Conservation (phyloP, 1,284 basidiomycete species). For the Porogramme epimiltina region DNA sequence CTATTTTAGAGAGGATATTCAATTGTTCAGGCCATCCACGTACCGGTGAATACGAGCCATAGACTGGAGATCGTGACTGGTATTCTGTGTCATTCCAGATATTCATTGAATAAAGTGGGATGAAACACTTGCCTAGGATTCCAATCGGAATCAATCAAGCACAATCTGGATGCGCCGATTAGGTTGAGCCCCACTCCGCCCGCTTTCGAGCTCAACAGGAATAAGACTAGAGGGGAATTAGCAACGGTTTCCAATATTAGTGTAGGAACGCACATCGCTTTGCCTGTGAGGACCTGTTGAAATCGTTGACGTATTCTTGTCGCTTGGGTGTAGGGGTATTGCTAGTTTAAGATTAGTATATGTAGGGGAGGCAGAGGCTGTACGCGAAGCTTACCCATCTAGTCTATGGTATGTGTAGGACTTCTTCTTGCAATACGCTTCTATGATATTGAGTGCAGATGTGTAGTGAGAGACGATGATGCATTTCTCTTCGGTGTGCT, state of each 20-base stretch:
- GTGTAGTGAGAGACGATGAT: constrained; percentile 91
- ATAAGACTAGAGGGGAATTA: constrained; percentile 65
- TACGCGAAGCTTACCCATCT: constrained; percentile 70
- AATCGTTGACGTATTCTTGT: constrained; percentile 81
- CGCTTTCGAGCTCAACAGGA: constrained; percentile 93
- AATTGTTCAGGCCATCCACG: constrained; percentile 15
- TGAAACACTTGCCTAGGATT: constrained; percentile 72
- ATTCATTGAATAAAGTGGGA: constrained; percentile 2
- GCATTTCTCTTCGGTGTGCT: constrained; percentile 89
- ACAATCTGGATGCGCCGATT: constrained; percentile 85
- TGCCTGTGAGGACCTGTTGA: constrained; percentile 75
- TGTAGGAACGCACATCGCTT: constrained; percentile 57
- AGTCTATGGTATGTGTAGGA: constrained; percentile 83
- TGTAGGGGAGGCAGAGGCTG: not conserved
- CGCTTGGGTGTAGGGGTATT: constrained; percentile 80
- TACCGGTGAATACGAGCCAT: constrained; percentile 97
- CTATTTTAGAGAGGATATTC: not conserved
- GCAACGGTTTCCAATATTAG: no score
- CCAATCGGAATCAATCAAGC: constrained; percentile 93
- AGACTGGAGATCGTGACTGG: constrained; percentile 90
- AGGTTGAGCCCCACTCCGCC: constrained; percentile 96
- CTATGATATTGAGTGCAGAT: constrained; percentile 89
- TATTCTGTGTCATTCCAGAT: not conserved
- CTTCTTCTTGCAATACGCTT: constrained; percentile 80
- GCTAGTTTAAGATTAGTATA: constrained; percentile 30